Percentiles rank a stretch among this genome's conserved stretches.
Conservation (phyloP, 2,329 filamentous ascomycete genomes). For the Didymella exigua region DNA sequence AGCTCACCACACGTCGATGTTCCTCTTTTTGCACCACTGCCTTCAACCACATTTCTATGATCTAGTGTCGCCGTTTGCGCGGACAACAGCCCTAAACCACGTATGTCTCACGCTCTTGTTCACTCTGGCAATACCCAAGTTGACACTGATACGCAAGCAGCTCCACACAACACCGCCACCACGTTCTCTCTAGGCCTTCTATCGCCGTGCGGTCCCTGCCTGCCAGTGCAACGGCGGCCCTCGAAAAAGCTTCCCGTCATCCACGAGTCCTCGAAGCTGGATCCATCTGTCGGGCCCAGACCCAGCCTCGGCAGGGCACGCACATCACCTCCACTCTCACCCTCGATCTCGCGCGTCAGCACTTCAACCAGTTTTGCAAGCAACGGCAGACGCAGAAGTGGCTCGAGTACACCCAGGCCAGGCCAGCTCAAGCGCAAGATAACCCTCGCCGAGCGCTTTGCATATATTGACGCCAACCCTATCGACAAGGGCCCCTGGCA, state of each 20-base stretch:
- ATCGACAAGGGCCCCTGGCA: slow-evolving; percentile 15
- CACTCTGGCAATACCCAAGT: background rate
- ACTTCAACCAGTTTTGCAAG: background rate
- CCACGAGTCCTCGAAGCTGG: slow-evolving; percentile 19
- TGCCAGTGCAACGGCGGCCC: slow-evolving; percentile 11
- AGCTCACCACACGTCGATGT: background rate
- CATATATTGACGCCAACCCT: slow-evolving; percentile 8
- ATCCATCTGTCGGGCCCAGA: slow-evolving; percentile 18
- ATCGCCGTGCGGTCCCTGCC: slow-evolving; percentile 14
- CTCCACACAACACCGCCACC: slow-evolving; percentile 12
- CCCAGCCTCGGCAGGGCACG: slow-evolving; percentile 19
- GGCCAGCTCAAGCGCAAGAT: slow-evolving; percentile 1
- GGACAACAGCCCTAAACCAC: background rate
- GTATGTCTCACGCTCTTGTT: background rate
- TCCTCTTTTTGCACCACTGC: background rate
- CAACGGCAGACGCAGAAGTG: slow-evolving; percentile 1
- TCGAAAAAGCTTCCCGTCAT: slow-evolving; percentile 8
- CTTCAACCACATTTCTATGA: slow-evolving; percentile 5
- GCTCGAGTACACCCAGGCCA: background rate
- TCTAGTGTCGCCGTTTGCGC: background rate
- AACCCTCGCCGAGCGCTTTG: slow-evolving; percentile 10
- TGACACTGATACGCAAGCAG: background rate
- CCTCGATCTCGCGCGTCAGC: background rate
- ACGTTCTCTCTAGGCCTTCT: slow-evolving; percentile 14
- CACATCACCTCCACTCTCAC: slow-evolving; percentile 6